phyloP scores from a whole-genome alignment of 106 monocot genomes.

The Allium sativum region DNA sequence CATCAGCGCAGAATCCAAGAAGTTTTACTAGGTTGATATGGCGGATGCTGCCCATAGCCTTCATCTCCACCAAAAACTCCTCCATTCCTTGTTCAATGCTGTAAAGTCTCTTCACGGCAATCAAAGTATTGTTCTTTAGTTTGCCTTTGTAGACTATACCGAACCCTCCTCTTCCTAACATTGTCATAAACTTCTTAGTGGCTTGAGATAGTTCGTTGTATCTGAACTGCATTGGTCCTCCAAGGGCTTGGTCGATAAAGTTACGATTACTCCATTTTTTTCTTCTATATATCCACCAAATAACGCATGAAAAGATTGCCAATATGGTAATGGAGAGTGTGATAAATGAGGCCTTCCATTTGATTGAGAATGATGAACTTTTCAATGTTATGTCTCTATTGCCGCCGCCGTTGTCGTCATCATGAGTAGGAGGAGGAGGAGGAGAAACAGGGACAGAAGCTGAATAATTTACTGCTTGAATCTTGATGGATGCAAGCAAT shows the following conservation, averaged over 20 bases:
- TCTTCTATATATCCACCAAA: not conserved
- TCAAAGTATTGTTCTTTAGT: constrained; percentile 1
- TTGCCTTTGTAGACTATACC: constrained; percentile 9
- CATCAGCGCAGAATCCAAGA: constrained; percentile 20
- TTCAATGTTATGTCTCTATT: too few species aligned
- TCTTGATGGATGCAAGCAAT: constrained; percentile 1
- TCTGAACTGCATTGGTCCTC: constrained; percentile 1
- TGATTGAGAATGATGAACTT: not conserved
- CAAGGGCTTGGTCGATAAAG: not conserved
- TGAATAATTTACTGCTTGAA: too few species aligned
- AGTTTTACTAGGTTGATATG: constrained; percentile 32
- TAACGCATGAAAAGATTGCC: not conserved
- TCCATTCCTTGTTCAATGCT: not conserved
- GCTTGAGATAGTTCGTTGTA: not conserved
- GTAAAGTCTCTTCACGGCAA: constrained; percentile 9
- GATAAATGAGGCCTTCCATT: not conserved
- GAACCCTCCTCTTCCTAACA: constrained; percentile 11
- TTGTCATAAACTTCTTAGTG: not conserved
- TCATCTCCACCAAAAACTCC: constrained; percentile 19
- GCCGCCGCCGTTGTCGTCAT: too few species aligned
- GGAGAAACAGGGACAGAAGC: not conserved
- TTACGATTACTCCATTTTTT: not conserved
- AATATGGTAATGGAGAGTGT: not conserved
- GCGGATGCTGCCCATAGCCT: constrained; percentile 18
- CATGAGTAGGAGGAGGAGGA: not conserved